These are phyloP conservation scores for Beauveria sp. DNA, from an alignment of 2,329 filamentous ascomycete genomes.

Conservation along the genomic window DNA sequence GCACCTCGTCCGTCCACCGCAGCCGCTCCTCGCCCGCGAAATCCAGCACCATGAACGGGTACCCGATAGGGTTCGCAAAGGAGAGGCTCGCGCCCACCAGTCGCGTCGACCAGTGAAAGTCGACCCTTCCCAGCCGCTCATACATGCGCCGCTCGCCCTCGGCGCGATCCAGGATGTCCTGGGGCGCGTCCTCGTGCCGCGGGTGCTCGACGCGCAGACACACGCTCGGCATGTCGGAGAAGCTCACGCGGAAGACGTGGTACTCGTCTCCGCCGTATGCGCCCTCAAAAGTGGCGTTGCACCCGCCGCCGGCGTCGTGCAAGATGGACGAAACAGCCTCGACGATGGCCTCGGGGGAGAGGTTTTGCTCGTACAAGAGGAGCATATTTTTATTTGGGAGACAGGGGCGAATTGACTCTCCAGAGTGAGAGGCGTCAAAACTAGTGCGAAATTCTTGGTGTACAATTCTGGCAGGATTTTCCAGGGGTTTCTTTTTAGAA, in stretches of 20 bases:
- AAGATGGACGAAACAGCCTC: background rate
- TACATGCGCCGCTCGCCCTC: background rate
- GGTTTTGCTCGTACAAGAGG: background rate
- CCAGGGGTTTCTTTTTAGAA: too few relatives aligned
- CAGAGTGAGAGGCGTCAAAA: too few relatives aligned
- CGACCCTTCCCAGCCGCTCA: background rate
- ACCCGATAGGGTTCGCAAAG: constrained; percentile 1
- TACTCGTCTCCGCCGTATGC: background rate
- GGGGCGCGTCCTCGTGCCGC: background rate
- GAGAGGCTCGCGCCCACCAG: background rate
- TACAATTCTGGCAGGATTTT: too few relatives aligned
- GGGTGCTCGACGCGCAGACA: background rate
- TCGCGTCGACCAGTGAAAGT: background rate
- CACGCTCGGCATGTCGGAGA: background rate
- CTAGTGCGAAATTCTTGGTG: too few relatives aligned
- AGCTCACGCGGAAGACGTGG: background rate
- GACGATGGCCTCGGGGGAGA: background rate
- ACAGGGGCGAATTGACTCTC: too few relatives aligned
- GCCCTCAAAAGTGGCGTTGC: background rate
- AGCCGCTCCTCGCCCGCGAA: background rate
- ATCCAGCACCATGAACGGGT: constrained; percentile 4
- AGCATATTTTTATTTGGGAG: background rate
- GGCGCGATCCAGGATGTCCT: background rate
- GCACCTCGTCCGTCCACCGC: background rate
- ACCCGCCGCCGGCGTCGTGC: too few relatives aligned